phyloP scores from a whole-genome alignment of 1,284 basidiomycete species.

The Cryptococcus hybrid region DNA sequence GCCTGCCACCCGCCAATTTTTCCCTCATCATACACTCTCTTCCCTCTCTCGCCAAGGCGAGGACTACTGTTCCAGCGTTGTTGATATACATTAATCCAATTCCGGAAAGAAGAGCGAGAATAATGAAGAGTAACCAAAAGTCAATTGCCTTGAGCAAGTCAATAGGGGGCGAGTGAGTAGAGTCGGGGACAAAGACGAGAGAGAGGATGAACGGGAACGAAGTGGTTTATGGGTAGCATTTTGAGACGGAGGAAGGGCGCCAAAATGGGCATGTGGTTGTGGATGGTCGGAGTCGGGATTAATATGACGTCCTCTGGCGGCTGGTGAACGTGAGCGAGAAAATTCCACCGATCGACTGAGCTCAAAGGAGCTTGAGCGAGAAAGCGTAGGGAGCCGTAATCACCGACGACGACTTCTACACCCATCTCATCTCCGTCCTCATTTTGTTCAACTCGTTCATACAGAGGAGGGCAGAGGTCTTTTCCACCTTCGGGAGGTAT shows the following conservation, averaged over 20 bases:
- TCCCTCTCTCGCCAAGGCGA: conserved; percentile 71
- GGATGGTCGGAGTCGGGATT: background rate
- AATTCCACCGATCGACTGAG: conserved; percentile 31
- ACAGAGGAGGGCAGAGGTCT: conserved; percentile 2
- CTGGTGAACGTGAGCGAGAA: conserved; percentile 25
- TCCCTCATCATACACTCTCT: conserved; percentile 62
- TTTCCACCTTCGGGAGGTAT: conserved; percentile 52
- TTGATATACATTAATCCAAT: conserved; percentile 93
- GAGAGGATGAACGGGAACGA: conserved; percentile 16
- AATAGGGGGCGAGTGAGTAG: conserved; percentile 21
- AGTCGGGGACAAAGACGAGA: conserved; percentile 20
- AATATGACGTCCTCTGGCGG: conserved; percentile 9
- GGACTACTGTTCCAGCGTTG: conserved; percentile 89
- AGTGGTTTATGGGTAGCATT: background rate
- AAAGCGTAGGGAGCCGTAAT: conserved; percentile 1
- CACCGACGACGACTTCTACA: conserved; percentile 1
- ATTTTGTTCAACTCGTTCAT: conserved; percentile 20
- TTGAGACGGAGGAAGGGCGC: background rate
- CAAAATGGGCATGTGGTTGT: conserved; percentile 14
- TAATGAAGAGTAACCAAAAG: conserved; percentile 71
- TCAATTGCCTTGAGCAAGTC: conserved; percentile 46
- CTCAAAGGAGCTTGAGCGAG: conserved; percentile 27
- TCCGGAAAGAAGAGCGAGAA: conserved; percentile 73
- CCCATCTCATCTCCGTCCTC: conserved; percentile 5
- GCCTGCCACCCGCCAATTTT: conserved; percentile 75